Evolutionary conservation across 768 basidiomycete species (phyloP), one percentile per base, ranked within the genome.

Genomic region (Psilocybe cyanescens): DNA sequence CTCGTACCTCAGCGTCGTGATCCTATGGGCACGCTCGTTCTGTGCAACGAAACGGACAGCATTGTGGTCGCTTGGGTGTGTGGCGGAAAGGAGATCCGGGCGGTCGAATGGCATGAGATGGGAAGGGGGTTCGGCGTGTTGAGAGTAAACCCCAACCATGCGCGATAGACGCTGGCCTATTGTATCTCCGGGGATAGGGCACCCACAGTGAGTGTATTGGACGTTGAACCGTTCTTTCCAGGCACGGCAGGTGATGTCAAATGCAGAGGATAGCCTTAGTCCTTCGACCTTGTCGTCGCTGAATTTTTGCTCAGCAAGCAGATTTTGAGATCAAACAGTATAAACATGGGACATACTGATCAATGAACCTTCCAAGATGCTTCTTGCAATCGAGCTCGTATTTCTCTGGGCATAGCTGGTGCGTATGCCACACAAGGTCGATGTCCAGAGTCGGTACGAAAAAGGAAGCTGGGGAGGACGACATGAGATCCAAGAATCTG

Each of bases 351-450:
- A n/a, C 85, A 71, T 55, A 87, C 86, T 88, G 86, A 65, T 88
- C 83, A 24, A 88, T 70, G 37, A 76, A 81, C 24, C 79, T 77
- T 0, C 79, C 78, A 2, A 86, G 63, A 55, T 76, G 78, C 14
- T 62, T 67, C 19, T 70, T 70, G 49, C 83, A 85, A 60, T 87
- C 81, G 1, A 62, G 50, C 4, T 70, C 65, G 65, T 91, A 91
- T 39, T 75, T 73, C 1, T 58, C 59, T 0, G 78, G 77, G 69
- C 81, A 75, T 4, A 91, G 78, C 63, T 90, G 89, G 59, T 91
- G 89, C 0, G 88, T 88, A 63, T 92, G 90, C 89, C 90, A 91
- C 3, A 81, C 84, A 19, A 92, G 76, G 64, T 91, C 90, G 37
- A 92, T 89, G 62, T 91, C 89, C 17, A 91, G 70, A 1, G 88